A percentile compares a stretch with the other conserved stretches of the same genome.
Conservation (phyloP, 2,329 filamentous ascomycete genomes). For the Arthrobotrys sinensis region DNA sequence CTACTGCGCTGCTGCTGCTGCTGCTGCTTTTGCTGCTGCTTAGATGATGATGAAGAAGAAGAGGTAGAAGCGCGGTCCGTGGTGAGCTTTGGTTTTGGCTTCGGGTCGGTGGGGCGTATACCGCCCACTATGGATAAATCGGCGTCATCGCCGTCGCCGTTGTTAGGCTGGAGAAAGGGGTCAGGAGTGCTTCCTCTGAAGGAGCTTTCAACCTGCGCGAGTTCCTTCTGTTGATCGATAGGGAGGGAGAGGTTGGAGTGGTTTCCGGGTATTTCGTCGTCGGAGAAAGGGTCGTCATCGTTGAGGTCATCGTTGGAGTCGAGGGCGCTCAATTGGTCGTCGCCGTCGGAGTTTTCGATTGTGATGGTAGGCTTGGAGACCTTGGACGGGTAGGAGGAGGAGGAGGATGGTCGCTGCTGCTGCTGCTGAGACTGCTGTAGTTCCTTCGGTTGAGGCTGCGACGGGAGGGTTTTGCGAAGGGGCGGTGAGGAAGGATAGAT, state of each 20-base stretch:
- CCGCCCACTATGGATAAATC: slow-evolving; percentile 59
- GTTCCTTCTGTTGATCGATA: slow-evolving; percentile 55
- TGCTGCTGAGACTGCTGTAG: not conserved
- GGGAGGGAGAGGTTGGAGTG: slow-evolving; percentile 53
- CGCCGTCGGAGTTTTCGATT: slow-evolving; percentile 27
- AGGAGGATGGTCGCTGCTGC: not conserved
- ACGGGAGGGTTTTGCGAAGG: slow-evolving; percentile 28
- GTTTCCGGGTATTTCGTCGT: slow-evolving; percentile 42
- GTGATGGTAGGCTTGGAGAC: slow-evolving; percentile 26
- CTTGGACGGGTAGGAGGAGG: slow-evolving; percentile 21
- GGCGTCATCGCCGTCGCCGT: slow-evolving; percentile 40
- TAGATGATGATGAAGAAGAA: not conserved
- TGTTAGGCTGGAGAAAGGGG: slow-evolving; percentile 43
- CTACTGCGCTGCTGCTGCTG: slow-evolving; percentile 14
- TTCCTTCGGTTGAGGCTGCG: slow-evolving; percentile 3
- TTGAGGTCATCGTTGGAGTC: slow-evolving; percentile 24
- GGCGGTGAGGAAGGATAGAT: slow-evolving; percentile 54
- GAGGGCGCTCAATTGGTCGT: slow-evolving; percentile 45
- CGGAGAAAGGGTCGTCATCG: slow-evolving; percentile 38
- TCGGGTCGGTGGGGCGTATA: slow-evolving; percentile 47
- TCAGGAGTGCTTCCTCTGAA: slow-evolving; percentile 56
- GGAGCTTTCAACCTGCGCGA: slow-evolving; percentile 56
- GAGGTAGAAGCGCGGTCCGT: slow-evolving; percentile 15
- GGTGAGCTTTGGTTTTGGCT: slow-evolving; percentile 22
- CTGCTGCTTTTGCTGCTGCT: not conserved